These are phyloP conservation scores for Lactarius sp. DNA, from an alignment of 768 basidiomycete genomes.

Conservation along the genomic window DNA sequence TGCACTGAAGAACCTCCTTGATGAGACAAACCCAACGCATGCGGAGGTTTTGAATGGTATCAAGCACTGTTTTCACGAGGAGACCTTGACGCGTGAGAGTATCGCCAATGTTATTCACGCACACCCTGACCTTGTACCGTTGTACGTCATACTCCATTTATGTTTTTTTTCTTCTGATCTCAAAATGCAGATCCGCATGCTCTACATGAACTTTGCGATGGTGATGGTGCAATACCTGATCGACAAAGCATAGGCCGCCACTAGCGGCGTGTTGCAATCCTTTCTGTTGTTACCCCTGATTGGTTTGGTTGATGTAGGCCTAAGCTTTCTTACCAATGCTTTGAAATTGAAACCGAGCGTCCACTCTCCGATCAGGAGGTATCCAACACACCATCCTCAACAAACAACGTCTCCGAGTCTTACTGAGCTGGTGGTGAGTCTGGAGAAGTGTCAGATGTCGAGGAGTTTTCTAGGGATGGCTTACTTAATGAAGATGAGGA, in stretches of 20 bases:
- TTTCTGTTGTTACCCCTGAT: background rate
- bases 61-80: constrained; percentile 94
- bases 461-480: too few species aligned
- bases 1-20: constrained; percentile 79
- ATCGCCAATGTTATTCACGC: constrained; percentile 85
- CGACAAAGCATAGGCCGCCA: constrained; percentile 52
- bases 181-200: constrained; percentile 63
- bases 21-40: constrained; percentile 85
- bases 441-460: too few species aligned
- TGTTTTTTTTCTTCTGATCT: background rate
- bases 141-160: constrained; percentile 29
- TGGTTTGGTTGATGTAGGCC: constrained; percentile 56
- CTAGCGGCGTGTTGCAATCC: constrained; percentile 33
- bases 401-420: constrained; percentile 89
- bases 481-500: too few species aligned
- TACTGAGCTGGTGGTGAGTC: too few species aligned
- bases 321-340: constrained; percentile 92
- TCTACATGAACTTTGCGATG: constrained; percentile 99
- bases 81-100: constrained; percentile 95
- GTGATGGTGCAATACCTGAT: constrained; percentile 84
- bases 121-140: constrained; percentile 80
- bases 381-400: constrained; percentile 79
- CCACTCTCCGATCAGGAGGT: constrained; percentile 80
- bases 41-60: constrained; percentile 93
- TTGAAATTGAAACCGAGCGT: constrained; percentile 80